Conservation (phyloP, 2,329 filamentous ascomycete genomes). For the Penicillium sp. region DNA sequence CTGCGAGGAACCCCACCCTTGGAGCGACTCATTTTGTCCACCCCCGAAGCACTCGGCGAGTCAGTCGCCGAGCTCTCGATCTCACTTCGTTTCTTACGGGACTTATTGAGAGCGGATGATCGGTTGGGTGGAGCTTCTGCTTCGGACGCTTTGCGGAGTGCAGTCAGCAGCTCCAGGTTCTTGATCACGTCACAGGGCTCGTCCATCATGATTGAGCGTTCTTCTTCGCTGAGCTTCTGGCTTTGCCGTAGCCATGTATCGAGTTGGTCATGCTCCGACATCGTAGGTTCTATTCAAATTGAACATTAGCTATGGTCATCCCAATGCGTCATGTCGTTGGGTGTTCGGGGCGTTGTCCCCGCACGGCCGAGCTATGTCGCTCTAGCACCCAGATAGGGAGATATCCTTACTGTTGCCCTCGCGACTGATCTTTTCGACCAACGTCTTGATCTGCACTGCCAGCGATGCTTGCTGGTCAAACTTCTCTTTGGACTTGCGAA, state of each 20-base stretch:
- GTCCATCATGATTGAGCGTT: conserved; percentile 50
- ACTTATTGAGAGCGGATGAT: conserved; percentile 42
- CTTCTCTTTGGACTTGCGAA: conserved; percentile 47
- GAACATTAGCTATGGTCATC: conserved; percentile 15
- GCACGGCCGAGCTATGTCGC: background rate
- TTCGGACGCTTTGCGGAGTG: conserved; percentile 51
- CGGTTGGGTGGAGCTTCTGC: conserved; percentile 46
- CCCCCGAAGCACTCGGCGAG: conserved; percentile 47
- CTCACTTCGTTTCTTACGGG: conserved; percentile 49
- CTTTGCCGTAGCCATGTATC: conserved; percentile 50
- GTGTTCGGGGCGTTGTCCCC: background rate
- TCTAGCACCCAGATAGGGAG: background rate
- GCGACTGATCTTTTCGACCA: conserved; percentile 48
- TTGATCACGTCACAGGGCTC: conserved; percentile 55
- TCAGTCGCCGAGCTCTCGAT: conserved; percentile 47
- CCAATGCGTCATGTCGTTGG: background rate
- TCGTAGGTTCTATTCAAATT: conserved; percentile 33
- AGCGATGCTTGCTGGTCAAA: conserved; percentile 45
- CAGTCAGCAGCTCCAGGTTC: conserved; percentile 51
- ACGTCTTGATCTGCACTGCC: conserved; percentile 41
- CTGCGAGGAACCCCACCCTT: conserved; percentile 45
- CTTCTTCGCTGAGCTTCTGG: conserved; percentile 50
- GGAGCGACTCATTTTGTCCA: conserved; percentile 47
- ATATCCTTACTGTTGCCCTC: conserved; percentile 45
- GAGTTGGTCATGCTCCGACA: conserved; percentile 46